Evolutionary conservation across 116 monocot genomes (phyloP).

Genomic region (Phalaenopsis hybrid): DNA sequence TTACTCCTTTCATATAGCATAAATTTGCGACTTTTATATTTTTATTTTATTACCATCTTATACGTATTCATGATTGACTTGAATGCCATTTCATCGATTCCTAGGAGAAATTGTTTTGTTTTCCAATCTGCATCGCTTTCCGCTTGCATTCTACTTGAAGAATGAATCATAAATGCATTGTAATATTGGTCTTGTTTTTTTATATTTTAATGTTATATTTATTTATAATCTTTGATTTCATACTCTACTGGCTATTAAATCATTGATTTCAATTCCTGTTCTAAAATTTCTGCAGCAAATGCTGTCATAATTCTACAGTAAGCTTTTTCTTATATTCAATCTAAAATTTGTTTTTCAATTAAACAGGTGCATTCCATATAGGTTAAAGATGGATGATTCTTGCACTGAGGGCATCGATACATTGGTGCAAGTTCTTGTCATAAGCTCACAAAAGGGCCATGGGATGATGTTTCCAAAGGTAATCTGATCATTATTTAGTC

Average conservation of each 20-base stretch:
- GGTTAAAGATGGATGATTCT: slow-evolving; percentile 14
- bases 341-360: neutral
- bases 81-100: neutral
- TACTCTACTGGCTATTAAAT: neutral
- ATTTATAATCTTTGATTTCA: neutral
- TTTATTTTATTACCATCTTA: neutral
- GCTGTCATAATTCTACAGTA: neutral
- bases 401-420: slow-evolving; percentile 8
- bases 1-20: neutral
- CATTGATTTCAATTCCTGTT: neutral
- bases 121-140: neutral
- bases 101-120: neutral
- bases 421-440: slow-evolving; percentile 44
- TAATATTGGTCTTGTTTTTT: neutral
- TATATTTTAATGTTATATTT: neutral
- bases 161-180: no score
- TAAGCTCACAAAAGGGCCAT: slow-evolving; percentile 61
- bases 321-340: neutral
- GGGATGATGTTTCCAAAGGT: slow-evolving; percentile 72
- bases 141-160: neutral
- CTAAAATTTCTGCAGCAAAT: neutral
- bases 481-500: neutral
- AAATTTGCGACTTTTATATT: neutral
- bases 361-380: slow-evolving; percentile 50
- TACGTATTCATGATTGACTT: neutral